Conservation (phyloP, 169 alveolate species). For the Amoebophrya sp. region DNA sequence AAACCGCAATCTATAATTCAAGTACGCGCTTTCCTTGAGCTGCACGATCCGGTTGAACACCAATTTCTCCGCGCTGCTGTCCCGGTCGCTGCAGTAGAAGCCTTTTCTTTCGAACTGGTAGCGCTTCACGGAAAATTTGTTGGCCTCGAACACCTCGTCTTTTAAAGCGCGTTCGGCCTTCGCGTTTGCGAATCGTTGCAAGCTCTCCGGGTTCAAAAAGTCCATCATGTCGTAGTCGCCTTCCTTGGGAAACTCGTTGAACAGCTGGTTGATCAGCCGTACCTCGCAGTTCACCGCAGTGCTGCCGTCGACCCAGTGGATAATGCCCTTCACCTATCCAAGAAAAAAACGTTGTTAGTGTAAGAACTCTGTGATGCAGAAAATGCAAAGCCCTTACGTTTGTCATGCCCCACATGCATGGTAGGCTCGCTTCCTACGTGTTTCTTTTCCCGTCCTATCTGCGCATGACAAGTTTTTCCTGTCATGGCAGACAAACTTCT, state of each 20-base stretch:
- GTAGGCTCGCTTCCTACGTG: no score
- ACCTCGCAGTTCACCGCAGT: background rate
- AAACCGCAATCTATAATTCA: no score
- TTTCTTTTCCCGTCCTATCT: no score
- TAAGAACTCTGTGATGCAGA: no score
- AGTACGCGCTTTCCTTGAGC: background rate
- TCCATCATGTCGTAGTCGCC: constrained; percentile 3
- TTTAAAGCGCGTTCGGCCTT: background rate
- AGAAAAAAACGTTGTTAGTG: no score
- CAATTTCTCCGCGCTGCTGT: background rate
- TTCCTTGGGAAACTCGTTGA: background rate
- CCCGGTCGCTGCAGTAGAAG: background rate
- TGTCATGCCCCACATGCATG: no score
- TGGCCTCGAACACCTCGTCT: background rate
- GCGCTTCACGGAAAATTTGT: background rate
- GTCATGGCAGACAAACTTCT: no score
- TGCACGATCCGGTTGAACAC: background rate
- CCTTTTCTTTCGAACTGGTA: constrained; percentile 8
- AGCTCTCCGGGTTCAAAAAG: background rate
- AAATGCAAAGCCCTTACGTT: no score
- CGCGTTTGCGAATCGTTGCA: background rate
- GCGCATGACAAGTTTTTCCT: no score
- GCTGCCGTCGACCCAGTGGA: constrained; percentile 11
- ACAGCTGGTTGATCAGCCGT: background rate
- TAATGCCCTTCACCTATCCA: constrained; percentile 7